These are phyloP conservation scores for Nicotiana otophora DNA, from an alignment of 257 asterid genomes.

Conservation along the genomic window DNA sequence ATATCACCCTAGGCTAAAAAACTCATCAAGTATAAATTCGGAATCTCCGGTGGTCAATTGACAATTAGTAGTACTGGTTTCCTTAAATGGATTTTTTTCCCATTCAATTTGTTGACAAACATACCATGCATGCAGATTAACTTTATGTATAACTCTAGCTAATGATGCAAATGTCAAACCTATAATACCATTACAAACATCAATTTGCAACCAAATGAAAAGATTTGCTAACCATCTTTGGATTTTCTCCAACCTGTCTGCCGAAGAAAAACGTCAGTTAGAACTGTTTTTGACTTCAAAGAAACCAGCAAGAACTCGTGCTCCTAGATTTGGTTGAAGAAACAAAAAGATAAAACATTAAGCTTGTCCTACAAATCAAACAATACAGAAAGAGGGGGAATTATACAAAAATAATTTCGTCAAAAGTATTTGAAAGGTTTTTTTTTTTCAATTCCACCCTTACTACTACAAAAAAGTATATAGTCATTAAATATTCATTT, in stretches of 20 bases:
- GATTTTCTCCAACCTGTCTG: neutral
- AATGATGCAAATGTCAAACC: neutral
- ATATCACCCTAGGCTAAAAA: too few species aligned
- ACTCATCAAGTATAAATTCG: neutral
- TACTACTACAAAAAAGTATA: too few species aligned
- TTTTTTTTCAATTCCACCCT: too few species aligned
- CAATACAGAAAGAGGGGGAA: too few species aligned
- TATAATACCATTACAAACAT: neutral
- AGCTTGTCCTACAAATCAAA: neutral
- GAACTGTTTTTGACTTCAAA: neutral
- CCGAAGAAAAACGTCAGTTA: neutral
- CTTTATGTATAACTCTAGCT: neutral
- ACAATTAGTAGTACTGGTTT: neutral
- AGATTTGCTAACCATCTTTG: neutral
- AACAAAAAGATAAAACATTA: neutral
- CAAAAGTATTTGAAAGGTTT: too few species aligned
- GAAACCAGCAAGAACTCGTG: neutral
- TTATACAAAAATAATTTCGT: too few species aligned
- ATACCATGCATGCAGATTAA: neutral
- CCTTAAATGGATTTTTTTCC: neutral
- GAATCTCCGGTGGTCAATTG: neutral
- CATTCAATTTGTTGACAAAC: neutral
- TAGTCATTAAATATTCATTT: too few species aligned
- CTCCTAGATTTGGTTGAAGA: neutral
- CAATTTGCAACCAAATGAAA: neutral